Base-by-base conservation (phyloP, 2,329 filamentous ascomycete species). In the Zopfia rhizophila region DNA sequence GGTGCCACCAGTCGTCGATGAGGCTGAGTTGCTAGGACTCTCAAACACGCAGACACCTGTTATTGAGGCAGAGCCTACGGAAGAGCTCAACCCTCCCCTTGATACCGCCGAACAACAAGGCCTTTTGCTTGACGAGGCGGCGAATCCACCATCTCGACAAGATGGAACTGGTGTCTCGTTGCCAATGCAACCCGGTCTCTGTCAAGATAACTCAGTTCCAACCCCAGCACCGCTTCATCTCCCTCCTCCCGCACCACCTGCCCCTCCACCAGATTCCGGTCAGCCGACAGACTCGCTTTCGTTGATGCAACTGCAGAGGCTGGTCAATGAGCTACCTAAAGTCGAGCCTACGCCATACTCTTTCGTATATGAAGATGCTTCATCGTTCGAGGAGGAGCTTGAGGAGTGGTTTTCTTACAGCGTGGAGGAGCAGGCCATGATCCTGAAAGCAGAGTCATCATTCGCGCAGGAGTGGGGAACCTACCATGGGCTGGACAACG, bases 321-420 rank as follows among this genome's bases (percentile, higher is more conserved):
- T 80, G 11, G 72, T 77, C 24, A 69, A 62, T 42, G 70, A 72
- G 5, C 69, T 79, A 45, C 77, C 77, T 10, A 72, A 65, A 28
- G 65, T 65, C 13, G 72, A 76, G 48, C 63, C 70, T 53, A 55
- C 70, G 12, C 68, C 78, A 35, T 99, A 99, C 77, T 91, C 94
- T 50, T 99, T 96, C 68, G 83, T 69, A 21, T 80, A 80, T 53
- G 67, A 73, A 33, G 78, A 81, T 62, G 72, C 77, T 6, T 75
- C 78, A 13, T 74, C 70, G 1, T 87, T 96, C 60, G 85, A 89
- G 13, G 90, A 94, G 54, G 94, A 99, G 76, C 80, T 99, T 35
- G 91, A 97, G 68, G 94, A 99, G 75, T 99, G 94, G 94, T 99
- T 99, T 72, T 86, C 88, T 40, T 97, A 97, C 73, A 88, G 89